Base-by-base conservation (phyloP, 2,329 filamentous ascomycete species). In the Trichophyton verrucosum region DNA sequence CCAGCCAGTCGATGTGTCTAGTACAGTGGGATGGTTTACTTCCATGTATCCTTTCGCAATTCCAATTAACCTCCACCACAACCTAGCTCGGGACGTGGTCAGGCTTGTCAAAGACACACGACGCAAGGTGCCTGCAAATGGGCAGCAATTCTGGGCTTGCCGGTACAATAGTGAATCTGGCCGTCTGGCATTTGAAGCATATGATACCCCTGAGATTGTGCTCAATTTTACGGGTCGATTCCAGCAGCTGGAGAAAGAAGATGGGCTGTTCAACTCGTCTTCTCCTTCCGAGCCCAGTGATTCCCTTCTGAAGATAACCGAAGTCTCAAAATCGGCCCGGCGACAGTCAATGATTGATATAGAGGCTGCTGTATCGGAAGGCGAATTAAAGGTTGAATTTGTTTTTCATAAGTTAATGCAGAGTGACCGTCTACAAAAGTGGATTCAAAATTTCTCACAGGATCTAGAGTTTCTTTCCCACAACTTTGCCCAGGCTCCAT, bases 21-120 rank as follows among this genome's bases (percentile, higher is more conserved):
- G 73, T 27, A 80, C 78, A 0, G 72, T 79, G 3, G 78, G 78
- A 8, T 80, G 78, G 78, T 80, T 79, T 61, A 80, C 77, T 0
- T 76, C 77, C 27, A 70, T 79, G 58, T 74, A 71, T 15, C 77
- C 77, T n/a, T 64, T 78, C 2, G 68, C 71, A 49, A 66, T 76
- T 1, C 62, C 68, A 2, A 64, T 68, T 0, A 44, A 11, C 7
- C 30, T 38, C 5, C 20, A 58, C 3, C 36, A 60, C 56, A 65
- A 67, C 40, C 61, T 74, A 9, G 51, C 68, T 15, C 9, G 20
- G 9, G 66, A 73, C 4, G 71, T 66, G 1, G 64, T 75, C 58
- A 69, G 70, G 55, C 68, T 66, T 44, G 71, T 74, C n/a, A 75
- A 75, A 64, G 73, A 75, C 42, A 66, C 66, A 36, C 68, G 73